phyloP scores from a whole-genome alignment of 352 stramenopile genomes.

The Phytopythium cucurbitacearum region DNA sequence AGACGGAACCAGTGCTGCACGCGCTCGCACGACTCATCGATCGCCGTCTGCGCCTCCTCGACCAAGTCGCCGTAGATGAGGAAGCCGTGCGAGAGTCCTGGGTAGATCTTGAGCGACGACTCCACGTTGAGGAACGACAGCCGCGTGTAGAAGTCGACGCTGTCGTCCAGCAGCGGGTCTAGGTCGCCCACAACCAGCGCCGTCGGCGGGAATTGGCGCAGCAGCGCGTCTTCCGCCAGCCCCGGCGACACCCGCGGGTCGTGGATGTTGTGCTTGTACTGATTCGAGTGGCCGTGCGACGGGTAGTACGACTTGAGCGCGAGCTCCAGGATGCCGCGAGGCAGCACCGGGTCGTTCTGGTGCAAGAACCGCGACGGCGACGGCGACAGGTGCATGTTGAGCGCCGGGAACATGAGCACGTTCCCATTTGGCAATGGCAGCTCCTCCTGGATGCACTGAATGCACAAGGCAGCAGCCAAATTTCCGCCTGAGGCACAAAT shows the following conservation, averaged over 20 bases:
- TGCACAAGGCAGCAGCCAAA: constrained; percentile 75
- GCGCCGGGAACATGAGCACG: constrained; percentile 88
- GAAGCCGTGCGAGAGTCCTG: constrained; percentile 81
- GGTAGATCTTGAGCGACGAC: constrained; percentile 81
- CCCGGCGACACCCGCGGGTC: constrained; percentile 84
- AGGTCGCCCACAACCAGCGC: constrained; percentile 81
- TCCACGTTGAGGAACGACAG: constrained; percentile 75
- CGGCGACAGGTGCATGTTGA: constrained; percentile 86
- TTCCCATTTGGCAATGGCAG: constrained; percentile 69
- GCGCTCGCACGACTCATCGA: constrained; percentile 78
- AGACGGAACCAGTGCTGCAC: constrained; percentile 61
- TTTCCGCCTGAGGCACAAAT: constrained; percentile 58
- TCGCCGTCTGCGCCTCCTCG: constrained; percentile 67
- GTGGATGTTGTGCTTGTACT: constrained; percentile 88
- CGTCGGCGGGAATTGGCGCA: constrained; percentile 78
- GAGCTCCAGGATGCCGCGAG: constrained; percentile 73
- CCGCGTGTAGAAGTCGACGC: constrained; percentile 88
- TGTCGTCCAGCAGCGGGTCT: constrained; percentile 85
- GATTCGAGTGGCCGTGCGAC: constrained; percentile 72
- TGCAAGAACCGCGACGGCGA: constrained; percentile 86
- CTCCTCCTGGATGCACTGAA: constrained; percentile 80
- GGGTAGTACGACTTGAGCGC: constrained; percentile 85
- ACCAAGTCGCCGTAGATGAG: constrained; percentile 85
- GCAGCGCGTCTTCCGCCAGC: constrained; percentile 66
- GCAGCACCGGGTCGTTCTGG: constrained; percentile 83